Evolutionary conservation across 345 rosid genomes (phyloP), one percentile per base, ranked within the genome.

Genomic region (Brassica nigra): DNA sequence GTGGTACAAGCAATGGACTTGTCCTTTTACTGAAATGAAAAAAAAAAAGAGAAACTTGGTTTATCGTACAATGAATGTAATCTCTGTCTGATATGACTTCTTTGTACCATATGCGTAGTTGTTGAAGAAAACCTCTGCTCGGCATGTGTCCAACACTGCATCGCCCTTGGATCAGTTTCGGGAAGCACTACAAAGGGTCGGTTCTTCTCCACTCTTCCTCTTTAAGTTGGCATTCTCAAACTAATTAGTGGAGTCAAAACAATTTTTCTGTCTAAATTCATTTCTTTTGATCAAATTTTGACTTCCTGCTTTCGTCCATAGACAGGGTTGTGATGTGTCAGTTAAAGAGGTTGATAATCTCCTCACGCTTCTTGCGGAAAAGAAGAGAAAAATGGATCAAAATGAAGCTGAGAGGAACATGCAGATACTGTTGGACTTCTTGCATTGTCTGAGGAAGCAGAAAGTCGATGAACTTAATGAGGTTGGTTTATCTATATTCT

Each of bases 351-450:
- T 95, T 76, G 99, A 90, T 68, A 84, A 47, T 83, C 97, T 95
- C 55, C 83, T 90, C 77, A 54, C 87, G 11, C 81, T 93, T 74
- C 97, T 95, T 52, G 83, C 89, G 11, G 98, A 93, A 87, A 95
- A 82, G 88, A 93, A 91, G 87, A 90, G 92, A 31, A 95, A 95
- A 85, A 89, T 90, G 93, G 98, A 95, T 71, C 97, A 93, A 80
- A 98, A 95, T 85, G 98, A 90, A 85, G 90, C 97, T 59, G 99
- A 93, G 87, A 90, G 97, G 83, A 93, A 91, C 86, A 95, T 91
- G 99, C 97, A 95, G 86, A 90, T 95, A 83, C 85, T 95, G 44
- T 75, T 95, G 73, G 96, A 93, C 80, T 95, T 95, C 85, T 84
- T 95, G 85, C 90, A 88, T 62, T 88, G 91, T 84, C 83, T 93